phyloP scores from a whole-genome alignment of 352 stramenopile genomes.

The Pythium coloratum region DNA sequence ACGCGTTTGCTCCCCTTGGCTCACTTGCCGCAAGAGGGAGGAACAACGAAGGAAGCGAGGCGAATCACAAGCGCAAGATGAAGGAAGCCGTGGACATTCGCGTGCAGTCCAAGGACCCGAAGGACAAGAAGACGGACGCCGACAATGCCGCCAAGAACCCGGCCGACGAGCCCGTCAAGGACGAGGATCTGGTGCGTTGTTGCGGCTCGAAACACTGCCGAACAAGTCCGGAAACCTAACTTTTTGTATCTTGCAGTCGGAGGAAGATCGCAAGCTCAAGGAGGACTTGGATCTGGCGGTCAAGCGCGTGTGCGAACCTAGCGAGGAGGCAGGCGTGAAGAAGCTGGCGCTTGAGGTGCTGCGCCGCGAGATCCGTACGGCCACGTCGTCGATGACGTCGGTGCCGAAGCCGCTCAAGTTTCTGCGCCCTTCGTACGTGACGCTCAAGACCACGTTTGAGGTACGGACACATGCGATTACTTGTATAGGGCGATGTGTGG shows the following conservation, averaged over 20 bases:
- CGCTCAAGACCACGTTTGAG: constrained; percentile 87
- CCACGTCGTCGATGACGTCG: constrained; percentile 98
- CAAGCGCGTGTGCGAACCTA: constrained; percentile 62
- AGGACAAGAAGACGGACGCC: constrained; percentile 37
- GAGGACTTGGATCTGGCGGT: constrained; percentile 92
- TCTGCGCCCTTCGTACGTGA: constrained; percentile 94
- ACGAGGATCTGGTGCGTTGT: constrained; percentile 69
- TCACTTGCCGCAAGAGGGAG: constrained; percentile 18
- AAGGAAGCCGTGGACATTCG: constrained; percentile 67
- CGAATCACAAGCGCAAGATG: constrained; percentile 39
- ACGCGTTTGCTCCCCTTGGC: constrained; percentile 21
- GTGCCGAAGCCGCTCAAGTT: constrained; percentile 99
- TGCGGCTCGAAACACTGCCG: constrained; percentile 3
- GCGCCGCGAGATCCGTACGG: constrained; percentile 94
- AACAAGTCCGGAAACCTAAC: not conserved
- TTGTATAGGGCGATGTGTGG: not conserved
- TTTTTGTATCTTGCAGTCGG: constrained; percentile 45
- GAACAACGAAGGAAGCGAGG: constrained; percentile 24
- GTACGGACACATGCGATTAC: constrained; percentile 18
- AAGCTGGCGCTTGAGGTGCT: constrained; percentile 95
- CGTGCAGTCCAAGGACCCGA: constrained; percentile 61
- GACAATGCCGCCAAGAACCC: constrained; percentile 33
- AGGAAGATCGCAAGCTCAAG: constrained; percentile 93
- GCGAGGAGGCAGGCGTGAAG: constrained; percentile 69
- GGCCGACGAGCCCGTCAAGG: constrained; percentile 32